Percentiles rank a stretch among this genome's conserved stretches.
Conservation (phyloP, 345 rosid genomes). For the Lepidium didymum region DNA sequence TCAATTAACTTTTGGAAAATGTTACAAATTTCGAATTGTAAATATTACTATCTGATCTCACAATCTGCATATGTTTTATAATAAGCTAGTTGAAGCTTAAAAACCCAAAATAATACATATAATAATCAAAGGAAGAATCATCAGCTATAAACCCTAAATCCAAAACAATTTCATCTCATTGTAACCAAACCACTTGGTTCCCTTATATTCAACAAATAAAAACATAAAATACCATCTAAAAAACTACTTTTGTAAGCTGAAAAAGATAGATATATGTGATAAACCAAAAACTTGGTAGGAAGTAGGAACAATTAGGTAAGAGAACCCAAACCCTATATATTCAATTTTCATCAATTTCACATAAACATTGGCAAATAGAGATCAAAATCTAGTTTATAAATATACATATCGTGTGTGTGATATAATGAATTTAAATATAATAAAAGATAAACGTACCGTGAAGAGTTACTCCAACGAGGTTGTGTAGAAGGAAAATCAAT, state of each 20-base stretch:
- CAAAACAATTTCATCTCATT: background rate
- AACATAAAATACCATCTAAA: background rate
- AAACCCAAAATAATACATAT: background rate
- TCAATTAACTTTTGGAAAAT: background rate
- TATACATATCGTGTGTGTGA: background rate
- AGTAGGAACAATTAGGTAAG: conserved; percentile 12
- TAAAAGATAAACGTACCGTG: conserved; percentile 46
- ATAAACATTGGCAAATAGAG: background rate
- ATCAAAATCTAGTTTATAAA: background rate
- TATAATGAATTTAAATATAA: background rate
- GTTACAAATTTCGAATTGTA: background rate
- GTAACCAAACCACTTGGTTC: background rate
- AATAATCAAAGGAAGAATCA: background rate
- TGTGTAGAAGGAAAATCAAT: conserved; percentile 38
- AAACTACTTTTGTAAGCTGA: background rate
- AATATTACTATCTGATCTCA: background rate
- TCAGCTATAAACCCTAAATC: background rate
- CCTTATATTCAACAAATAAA: background rate
- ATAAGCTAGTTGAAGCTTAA: background rate
- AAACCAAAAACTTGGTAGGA: conserved; percentile 2
- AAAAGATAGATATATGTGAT: background rate
- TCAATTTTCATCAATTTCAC: background rate
- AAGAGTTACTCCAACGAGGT: conserved; percentile 69
- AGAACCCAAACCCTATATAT: conserved; percentile 1
- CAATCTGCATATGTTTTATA: background rate